These are phyloP conservation scores for Cercospora sp. DNA, from an alignment of 2,329 filamentous ascomycete genomes.

Conservation along the genomic window DNA sequence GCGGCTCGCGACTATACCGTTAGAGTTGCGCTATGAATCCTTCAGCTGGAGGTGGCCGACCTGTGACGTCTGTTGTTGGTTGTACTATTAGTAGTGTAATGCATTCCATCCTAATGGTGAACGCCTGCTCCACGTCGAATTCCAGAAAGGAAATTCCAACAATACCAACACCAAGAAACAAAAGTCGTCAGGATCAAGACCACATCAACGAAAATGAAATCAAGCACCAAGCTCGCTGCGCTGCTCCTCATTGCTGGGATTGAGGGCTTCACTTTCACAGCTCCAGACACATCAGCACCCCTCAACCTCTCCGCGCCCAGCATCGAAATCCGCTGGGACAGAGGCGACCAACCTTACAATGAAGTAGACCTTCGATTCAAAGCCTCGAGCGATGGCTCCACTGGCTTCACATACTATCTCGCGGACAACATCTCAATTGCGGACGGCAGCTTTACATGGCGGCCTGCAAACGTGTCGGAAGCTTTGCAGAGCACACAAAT, in stretches of 20 bases:
- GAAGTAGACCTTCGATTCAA: neutral
- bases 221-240: neutral
- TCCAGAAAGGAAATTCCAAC: neutral
- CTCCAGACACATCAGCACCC: neutral
- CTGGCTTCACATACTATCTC: neutral
- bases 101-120: neutral
- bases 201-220: neutral
- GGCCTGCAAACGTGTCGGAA: slow-evolving; percentile 2
- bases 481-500: slow-evolving; percentile 7
- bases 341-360: neutral
- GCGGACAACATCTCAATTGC: slow-evolving; percentile 1
- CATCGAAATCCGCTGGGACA: neutral
- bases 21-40: neutral
- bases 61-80: neutral
- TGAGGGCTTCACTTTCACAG: neutral
- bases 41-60: neutral
- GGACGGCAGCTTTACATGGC: slow-evolving; percentile 4
- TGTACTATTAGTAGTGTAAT: neutral
- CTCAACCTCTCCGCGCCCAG: neutral
- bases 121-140: neutral
- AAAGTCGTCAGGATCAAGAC: neutral
- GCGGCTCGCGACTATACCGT: neutral
- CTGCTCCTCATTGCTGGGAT: neutral
- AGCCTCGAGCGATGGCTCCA: neutral
- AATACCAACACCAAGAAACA: neutral